Evolutionary conservation across 495 filamentous ascomycete genomes (phyloP).

Genomic region (Neurospora hispaniola): DNA sequence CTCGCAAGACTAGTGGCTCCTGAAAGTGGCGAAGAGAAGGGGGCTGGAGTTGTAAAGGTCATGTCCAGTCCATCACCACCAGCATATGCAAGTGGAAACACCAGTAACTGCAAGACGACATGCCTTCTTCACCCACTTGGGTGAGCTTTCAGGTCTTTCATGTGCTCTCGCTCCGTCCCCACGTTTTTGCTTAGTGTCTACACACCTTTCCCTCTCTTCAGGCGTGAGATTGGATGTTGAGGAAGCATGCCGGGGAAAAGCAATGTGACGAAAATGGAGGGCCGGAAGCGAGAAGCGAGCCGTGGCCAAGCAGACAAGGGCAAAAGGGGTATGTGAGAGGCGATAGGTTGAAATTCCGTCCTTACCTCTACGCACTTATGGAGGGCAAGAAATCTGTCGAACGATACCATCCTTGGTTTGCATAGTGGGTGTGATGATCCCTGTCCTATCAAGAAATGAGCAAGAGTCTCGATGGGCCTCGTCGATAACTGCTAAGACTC

Average conservation of each 20-base stretch:
- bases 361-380: neutral
- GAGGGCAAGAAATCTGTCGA: neutral
- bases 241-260: neutral
- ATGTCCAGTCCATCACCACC: neutral
- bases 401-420: neutral
- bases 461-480: neutral
- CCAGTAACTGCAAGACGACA: neutral
- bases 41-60: neutral
- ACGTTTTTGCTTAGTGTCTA: neutral
- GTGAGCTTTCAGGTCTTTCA: neutral
- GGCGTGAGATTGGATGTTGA: neutral
- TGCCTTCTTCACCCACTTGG: neutral
- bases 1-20: neutral
- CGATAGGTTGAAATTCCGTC: neutral
- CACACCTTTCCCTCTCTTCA: neutral
- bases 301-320: neutral
- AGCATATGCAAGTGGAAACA: neutral
- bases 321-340: neutral
- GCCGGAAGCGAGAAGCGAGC: neutral
- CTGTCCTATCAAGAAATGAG: neutral
- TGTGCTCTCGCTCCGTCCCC: neutral
- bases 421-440: neutral
- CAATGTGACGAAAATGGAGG: neutral
- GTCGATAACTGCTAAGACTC: neutral
- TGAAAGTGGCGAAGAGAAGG: neutral